Conservation (phyloP, 1,284 basidiomycete species). For the Sanghuangporus sanghuang region DNA sequence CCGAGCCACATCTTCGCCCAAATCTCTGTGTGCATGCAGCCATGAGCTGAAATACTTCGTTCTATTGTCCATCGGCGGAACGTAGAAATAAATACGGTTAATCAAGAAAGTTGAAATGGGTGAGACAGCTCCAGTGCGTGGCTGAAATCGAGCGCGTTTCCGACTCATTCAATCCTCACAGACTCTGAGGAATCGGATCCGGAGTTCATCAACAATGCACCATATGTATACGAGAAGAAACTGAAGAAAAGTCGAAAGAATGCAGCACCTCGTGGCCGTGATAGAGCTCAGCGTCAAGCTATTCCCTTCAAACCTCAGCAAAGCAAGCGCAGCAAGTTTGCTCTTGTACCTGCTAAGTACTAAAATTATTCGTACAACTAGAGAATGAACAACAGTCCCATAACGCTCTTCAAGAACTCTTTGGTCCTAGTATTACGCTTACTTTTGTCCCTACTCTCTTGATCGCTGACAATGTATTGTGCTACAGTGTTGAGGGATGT, state of each 20-base stretch:
- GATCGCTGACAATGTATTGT: not conserved
- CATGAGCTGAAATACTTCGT: too few relatives aligned
- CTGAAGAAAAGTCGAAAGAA: not conserved
- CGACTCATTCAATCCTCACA: not conserved
- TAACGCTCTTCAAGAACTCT: slow-evolving; percentile 23
- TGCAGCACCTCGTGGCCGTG: not conserved
- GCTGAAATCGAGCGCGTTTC: not conserved
- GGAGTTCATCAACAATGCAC: slow-evolving; percentile 20
- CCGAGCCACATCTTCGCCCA: too few relatives aligned
- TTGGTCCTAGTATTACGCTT: slow-evolving; percentile 16
- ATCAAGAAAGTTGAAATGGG: not conserved
- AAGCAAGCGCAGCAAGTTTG: not conserved
- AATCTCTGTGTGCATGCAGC: too few relatives aligned
- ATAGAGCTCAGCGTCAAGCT: not conserved
- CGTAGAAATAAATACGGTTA: too few relatives aligned
- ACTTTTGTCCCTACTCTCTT: not conserved
- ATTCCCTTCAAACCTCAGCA: not conserved
- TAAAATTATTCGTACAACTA: not conserved
- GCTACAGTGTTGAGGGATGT: not conserved
- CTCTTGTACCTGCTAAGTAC: not conserved
- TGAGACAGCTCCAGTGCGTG: not conserved
- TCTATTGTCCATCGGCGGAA: too few relatives aligned
- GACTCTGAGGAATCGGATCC: slow-evolving; percentile 21
- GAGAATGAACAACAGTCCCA: slow-evolving; percentile 5
- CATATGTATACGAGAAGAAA: slow-evolving; percentile 19